Evolutionary conservation across 805 yeast genomes (phyloP).

Genomic region (Cyberlindnera bimundalis): DNA sequence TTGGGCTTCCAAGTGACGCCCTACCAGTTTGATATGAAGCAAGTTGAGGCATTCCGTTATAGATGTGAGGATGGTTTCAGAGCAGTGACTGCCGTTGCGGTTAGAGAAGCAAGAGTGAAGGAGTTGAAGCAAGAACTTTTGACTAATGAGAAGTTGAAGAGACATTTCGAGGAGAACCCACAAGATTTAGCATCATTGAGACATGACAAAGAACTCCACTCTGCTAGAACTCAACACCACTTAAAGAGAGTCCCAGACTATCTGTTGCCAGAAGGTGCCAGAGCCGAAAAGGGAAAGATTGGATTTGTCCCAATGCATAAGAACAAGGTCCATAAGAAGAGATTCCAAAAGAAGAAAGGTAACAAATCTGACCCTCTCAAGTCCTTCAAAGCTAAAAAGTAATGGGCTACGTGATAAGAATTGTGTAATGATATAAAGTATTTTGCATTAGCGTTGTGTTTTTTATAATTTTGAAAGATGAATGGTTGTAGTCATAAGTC

Average conservation of each 20-base stretch:
- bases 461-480: background rate
- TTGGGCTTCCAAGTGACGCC: slow-evolving; percentile 77
- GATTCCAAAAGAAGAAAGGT: slow-evolving; percentile 36
- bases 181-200: slow-evolving; percentile 85
- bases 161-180: slow-evolving; percentile 97
- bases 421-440: background rate
- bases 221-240: slow-evolving; percentile 77
- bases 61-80: slow-evolving; percentile 97
- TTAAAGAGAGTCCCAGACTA: slow-evolving; percentile 92
- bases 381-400: slow-evolving; percentile 38
- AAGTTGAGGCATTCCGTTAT: slow-evolving; percentile 93
- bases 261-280: slow-evolving; percentile 75
- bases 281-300: slow-evolving; percentile 49
- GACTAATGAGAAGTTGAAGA: slow-evolving; percentile 82
- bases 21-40: slow-evolving; percentile 85
- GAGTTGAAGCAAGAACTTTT: slow-evolving; percentile 86
- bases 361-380: slow-evolving; percentile 65
- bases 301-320: slow-evolving; percentile 76
- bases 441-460: no score
- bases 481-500: background rate
- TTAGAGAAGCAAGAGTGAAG: slow-evolving; percentile 89
- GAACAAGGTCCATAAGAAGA: slow-evolving; percentile 42
- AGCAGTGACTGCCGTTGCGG: slow-evolving; percentile 84
- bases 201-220: slow-evolving; percentile 87
- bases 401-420: background rate